Conservation (phyloP, 495 filamentous ascomycete species). For the Penicillium riverlandense region DNA sequence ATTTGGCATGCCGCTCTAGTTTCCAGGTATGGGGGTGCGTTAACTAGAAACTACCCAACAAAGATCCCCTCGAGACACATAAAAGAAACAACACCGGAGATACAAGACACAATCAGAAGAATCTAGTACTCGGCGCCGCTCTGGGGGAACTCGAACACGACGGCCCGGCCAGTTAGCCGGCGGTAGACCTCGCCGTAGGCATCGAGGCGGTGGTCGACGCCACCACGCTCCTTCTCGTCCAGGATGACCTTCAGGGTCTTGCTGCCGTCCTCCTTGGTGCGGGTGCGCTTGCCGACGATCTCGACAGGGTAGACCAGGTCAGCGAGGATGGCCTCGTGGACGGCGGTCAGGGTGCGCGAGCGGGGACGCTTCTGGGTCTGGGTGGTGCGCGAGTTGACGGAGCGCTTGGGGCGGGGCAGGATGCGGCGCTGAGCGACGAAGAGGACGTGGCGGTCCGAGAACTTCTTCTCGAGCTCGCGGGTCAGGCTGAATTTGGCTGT, state of each 20-base stretch:
- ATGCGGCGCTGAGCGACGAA: slow-evolving; percentile 98
- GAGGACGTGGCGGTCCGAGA: slow-evolving; percentile 99
- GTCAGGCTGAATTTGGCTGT: slow-evolving; percentile 60
- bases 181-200: slow-evolving; percentile 99
- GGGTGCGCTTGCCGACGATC: slow-evolving; percentile 96
- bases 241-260: slow-evolving; percentile 97
- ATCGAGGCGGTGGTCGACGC: slow-evolving; percentile 96
- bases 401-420: slow-evolving; percentile 94
- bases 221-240: slow-evolving; percentile 99
- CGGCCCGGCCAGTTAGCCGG: slow-evolving; percentile 85
- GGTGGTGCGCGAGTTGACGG: slow-evolving; percentile 83
- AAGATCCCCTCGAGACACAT: too few relatives aligned
- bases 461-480: slow-evolving; percentile 99
- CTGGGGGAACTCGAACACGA: slow-evolving; percentile 96
- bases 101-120: slow-evolving; percentile 8
- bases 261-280: slow-evolving; percentile 94
- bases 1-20: slow-evolving; percentile 22
- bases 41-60: too few relatives aligned
- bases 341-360: slow-evolving; percentile 91
- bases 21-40: slow-evolving; percentile 11
- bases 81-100: too few relatives aligned
- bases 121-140: slow-evolving; percentile 73
- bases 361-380: slow-evolving; percentile 98
- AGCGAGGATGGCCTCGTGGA: slow-evolving; percentile 91
- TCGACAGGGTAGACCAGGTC: slow-evolving; percentile 99